These are phyloP conservation scores for Metroxylon sagu DNA, from an alignment of 176 grass and related monocot genomes.

Conservation along the genomic window DNA sequence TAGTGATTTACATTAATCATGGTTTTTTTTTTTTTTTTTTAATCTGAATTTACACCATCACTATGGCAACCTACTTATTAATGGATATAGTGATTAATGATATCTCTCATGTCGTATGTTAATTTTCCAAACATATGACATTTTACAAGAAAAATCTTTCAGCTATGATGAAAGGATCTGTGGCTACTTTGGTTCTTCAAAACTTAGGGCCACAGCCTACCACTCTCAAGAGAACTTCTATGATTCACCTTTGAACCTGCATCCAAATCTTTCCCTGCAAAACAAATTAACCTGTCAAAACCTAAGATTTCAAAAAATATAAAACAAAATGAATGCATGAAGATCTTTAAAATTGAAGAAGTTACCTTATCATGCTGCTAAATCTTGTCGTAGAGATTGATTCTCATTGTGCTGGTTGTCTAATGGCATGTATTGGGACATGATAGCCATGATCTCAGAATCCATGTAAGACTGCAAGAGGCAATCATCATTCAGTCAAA, in stretches of 20 bases:
- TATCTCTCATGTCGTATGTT: too few relatives aligned
- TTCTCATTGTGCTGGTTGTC: slow-evolving; percentile 50
- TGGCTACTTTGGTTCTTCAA: background rate
- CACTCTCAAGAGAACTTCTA: background rate
- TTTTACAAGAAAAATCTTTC: slow-evolving; percentile 1
- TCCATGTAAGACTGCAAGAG: slow-evolving; percentile 79
- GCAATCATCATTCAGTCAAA: background rate
- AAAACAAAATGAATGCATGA: background rate
- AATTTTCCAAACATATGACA: background rate
- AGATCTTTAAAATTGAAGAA: too few relatives aligned
- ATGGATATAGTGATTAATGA: too few relatives aligned
- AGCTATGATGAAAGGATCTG: background rate
- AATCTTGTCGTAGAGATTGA: slow-evolving; percentile 46
- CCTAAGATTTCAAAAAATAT: background rate
- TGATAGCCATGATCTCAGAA: slow-evolving; percentile 72
- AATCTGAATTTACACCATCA: too few relatives aligned
- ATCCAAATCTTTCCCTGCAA: background rate
- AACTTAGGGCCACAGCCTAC: background rate
- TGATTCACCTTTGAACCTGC: background rate
- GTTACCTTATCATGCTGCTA: slow-evolving; percentile 4
- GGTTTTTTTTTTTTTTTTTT: too few relatives aligned
- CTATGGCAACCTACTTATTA: too few relatives aligned
- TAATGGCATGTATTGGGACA: slow-evolving; percentile 90
- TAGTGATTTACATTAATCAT: too few relatives aligned
- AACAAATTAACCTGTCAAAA: background rate